Conservation (phyloP, 2,329 filamentous ascomycete species). For the Monosporascus cannonballus region DNA sequence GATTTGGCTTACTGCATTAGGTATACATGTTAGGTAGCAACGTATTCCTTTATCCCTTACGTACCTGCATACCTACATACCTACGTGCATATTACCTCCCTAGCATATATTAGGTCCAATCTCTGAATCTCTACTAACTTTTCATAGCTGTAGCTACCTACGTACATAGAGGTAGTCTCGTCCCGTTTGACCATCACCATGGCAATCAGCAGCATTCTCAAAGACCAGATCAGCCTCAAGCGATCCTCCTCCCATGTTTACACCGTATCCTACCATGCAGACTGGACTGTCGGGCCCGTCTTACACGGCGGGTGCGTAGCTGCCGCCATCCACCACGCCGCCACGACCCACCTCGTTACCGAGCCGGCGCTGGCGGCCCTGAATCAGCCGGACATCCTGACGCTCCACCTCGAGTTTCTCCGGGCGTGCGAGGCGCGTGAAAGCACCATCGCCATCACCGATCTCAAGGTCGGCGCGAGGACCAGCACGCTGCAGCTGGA, state of each 20-base stretch:
- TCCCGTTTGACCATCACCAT: too few species aligned
- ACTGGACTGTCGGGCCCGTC: slow-evolving; percentile 16
- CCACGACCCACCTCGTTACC: slow-evolving; percentile 13
- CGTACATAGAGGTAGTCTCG: too few species aligned
- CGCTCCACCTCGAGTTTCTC: slow-evolving; percentile 22
- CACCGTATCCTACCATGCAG: slow-evolving; percentile 11
- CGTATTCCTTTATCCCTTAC: too few species aligned
- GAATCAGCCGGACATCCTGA: slow-evolving; percentile 20
- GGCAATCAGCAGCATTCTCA: slow-evolving; percentile 4
- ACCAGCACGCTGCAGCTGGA: slow-evolving; percentile 17
- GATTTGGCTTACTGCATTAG: too few species aligned
- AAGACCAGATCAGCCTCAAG: slow-evolving; percentile 14
- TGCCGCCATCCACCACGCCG: slow-evolving; percentile 17
- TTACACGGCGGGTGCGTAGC: slow-evolving; percentile 18
- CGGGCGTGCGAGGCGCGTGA: slow-evolving; percentile 13
- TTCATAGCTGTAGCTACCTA: too few species aligned
- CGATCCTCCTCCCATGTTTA: slow-evolving; percentile 8
- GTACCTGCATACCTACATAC: too few species aligned
- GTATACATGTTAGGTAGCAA: too few species aligned
- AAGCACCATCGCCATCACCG: slow-evolving; percentile 13
- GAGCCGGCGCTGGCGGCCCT: slow-evolving; percentile 3
- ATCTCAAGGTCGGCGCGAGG: slow-evolving; percentile 14
- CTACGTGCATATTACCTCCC: too few species aligned
- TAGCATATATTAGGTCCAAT: too few species aligned
- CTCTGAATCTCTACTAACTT: too few species aligned